Percentiles rank a stretch among this genome's conserved stretches.
Conservation (phyloP, 345 rosid genomes). For the Zanthoxylum bungeanum region DNA sequence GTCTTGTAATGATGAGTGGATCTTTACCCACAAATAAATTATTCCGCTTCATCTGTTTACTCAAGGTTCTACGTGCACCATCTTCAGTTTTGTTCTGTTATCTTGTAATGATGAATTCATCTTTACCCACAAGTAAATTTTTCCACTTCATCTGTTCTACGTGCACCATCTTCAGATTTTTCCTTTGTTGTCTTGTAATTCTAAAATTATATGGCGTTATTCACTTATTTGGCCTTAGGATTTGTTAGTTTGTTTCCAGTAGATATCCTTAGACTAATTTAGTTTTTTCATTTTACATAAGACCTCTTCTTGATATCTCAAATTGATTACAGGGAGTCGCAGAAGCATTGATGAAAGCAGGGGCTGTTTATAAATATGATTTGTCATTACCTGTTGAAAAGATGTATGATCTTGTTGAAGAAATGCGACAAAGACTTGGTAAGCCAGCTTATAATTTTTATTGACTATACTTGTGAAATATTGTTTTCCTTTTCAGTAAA, state of each 20-base stretch:
- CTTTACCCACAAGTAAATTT: background rate
- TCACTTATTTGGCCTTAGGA: background rate
- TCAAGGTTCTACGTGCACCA: background rate
- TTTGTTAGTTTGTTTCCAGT: background rate
- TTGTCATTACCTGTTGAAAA: slow-evolving; percentile 82
- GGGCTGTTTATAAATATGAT: slow-evolving; percentile 90
- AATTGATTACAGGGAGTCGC: slow-evolving; percentile 63
- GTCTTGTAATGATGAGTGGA: slow-evolving; percentile 5
- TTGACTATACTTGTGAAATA: background rate
- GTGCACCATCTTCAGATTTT: background rate
- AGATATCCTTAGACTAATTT: background rate
- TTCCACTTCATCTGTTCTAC: background rate
- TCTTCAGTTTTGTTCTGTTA: background rate
- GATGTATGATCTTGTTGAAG: slow-evolving; percentile 79
- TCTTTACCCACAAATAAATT: background rate
- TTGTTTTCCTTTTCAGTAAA: background rate
- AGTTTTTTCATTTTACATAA: background rate
- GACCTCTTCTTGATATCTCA: slow-evolving; percentile 6
- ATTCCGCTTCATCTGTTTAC: background rate
- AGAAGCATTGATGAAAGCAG: slow-evolving; percentile 83
- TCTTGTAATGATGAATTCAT: slow-evolving; percentile 5
- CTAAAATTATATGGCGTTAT: background rate
- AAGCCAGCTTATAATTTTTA: slow-evolving; percentile 13
- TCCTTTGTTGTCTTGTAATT: background rate
- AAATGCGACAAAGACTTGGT: slow-evolving; percentile 77